Base-by-base conservation (phyloP, 129 eudicot genomes). In the carrot (Daucus carota) region DNA sequence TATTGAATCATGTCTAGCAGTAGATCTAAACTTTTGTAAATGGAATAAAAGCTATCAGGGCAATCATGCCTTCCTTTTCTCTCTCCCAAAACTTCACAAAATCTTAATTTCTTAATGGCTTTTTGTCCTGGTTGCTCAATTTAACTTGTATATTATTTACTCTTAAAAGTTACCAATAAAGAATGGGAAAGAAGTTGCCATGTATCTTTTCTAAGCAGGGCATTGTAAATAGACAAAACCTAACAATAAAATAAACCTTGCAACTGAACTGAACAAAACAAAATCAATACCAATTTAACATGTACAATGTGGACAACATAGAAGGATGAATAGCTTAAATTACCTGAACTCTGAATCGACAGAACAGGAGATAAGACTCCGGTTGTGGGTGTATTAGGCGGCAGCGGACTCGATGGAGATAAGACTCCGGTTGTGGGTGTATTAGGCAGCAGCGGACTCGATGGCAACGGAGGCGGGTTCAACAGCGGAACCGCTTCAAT, bases 301-400 rank as follows among this genome's bases (percentile, higher is more conserved):
- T 54, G 5, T 47, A 72, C 70, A 82, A 78, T 78, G 82, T 69
- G 48, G 77, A 79, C 80, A 72, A 74, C 62, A 48, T 14, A 24
- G 33, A 34, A 60, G 52, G 14, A 73, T 45, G 18, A 3, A 0
- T 62, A 12, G 34, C 20, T 29, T 32, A 14, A 18, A 54, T 44
- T 33, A 90, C 97, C 97, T 77, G 93, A 86, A 81, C 97, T 91
- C 79, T 88, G 97, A 67, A 88, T 83, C 41, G 97, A 91, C 77
- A 79, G 82, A 17, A 88, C 97, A 42, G 93, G 97, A 63, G 93
- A 88, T 32, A 91, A 73, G 24, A 91, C 97, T 15, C 87, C 79
- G 32, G 93, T 88, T 18, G 93, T 83, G 42, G 97, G 97, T 66
- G 93, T 91, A 2, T 78, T 84, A 45, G 96, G 96, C 72, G 88